These are phyloP conservation scores for Xylariaceae sp. DNA, from an alignment of 2,329 filamentous ascomycete species.

Conservation along the genomic window DNA sequence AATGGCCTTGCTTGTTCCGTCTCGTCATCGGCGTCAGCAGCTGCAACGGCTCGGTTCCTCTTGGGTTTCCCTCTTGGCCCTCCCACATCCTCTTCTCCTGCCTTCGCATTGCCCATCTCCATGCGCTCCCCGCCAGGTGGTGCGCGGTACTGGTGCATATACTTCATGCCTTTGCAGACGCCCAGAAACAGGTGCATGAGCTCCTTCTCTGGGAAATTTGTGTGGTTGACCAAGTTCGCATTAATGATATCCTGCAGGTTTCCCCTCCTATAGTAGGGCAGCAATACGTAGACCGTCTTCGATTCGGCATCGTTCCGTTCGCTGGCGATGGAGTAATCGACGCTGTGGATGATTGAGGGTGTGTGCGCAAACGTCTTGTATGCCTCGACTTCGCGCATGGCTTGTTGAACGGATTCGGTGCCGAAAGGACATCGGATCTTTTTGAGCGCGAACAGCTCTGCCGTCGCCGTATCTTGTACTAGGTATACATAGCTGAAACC, in stretches of 20 bases:
- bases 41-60: slow-evolving; percentile 43
- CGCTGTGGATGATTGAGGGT: slow-evolving; percentile 70
- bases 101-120: slow-evolving; percentile 54
- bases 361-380: slow-evolving; percentile 87
- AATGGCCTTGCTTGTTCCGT: slow-evolving; percentile 79
- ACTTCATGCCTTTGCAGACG: slow-evolving; percentile 83
- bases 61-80: slow-evolving; percentile 47
- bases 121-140: slow-evolving; percentile 53
- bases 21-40: slow-evolving; percentile 70
- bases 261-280: slow-evolving; percentile 93
- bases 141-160: slow-evolving; percentile 89
- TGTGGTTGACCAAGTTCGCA: slow-evolving; percentile 95
- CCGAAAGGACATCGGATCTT: slow-evolving; percentile 99
- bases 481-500: slow-evolving; percentile 99
- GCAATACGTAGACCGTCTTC: slow-evolving; percentile 95
- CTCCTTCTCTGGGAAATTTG: slow-evolving; percentile 82
- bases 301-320: slow-evolving; percentile 65
- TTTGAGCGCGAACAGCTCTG: slow-evolving; percentile 90
- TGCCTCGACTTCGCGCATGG: slow-evolving; percentile 95
- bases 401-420: slow-evolving; percentile 91
- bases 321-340: slow-evolving; percentile 59
- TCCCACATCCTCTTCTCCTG: slow-evolving; percentile 50
- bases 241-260: slow-evolving; percentile 99
- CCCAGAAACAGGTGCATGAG: slow-evolving; percentile 91
- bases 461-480: slow-evolving; percentile 85